phyloP scores from a whole-genome alignment of 495 filamentous ascomycete genomes.

The Podospora conica region DNA sequence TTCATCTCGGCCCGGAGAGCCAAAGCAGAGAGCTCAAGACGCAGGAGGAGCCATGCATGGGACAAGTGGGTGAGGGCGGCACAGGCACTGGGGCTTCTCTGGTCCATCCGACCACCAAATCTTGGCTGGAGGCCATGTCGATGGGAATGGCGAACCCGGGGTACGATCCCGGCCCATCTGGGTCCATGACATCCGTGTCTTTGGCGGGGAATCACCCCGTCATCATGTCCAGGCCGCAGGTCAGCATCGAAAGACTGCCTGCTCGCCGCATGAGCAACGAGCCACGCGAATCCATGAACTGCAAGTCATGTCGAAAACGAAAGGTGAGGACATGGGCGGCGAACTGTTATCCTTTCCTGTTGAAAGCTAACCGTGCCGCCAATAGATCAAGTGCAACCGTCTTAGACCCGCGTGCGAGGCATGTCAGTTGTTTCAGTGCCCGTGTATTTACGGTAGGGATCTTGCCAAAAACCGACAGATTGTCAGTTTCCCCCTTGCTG shows the following conservation, averaged over 20 bases:
- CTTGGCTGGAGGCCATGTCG: neutral
- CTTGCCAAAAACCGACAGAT: neutral
- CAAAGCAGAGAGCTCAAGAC: neutral
- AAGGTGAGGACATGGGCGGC: constrained; percentile 48
- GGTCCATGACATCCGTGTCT: constrained; percentile 7
- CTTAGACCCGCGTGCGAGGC: constrained; percentile 78
- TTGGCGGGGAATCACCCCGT: constrained; percentile 31
- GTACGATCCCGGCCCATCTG: constrained; percentile 24
- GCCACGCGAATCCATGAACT: constrained; percentile 86
- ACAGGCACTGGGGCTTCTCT: constrained; percentile 2
- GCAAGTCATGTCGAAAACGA: constrained; percentile 84
- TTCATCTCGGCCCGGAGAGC: neutral
- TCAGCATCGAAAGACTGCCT: constrained; percentile 78
- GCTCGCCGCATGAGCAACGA: constrained; percentile 66
- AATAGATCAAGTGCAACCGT: constrained; percentile 83
- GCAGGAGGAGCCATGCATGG: constrained; percentile 11
- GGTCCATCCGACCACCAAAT: neutral
- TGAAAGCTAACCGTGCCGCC: neutral
- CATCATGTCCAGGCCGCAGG: constrained; percentile 66
- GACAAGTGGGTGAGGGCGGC: constrained; percentile 5
- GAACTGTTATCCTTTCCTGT: neutral
- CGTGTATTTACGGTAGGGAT: constrained; percentile 78
- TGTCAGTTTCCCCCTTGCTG: neutral
- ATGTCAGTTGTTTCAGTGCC: constrained; percentile 79
- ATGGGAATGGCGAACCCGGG: constrained; percentile 20